A percentile compares a stretch with the other conserved stretches of the same genome.
phyloP scores from a whole-genome alignment of 768 basidiomycete genomes.

The Kwoniella botswanensis region DNA sequence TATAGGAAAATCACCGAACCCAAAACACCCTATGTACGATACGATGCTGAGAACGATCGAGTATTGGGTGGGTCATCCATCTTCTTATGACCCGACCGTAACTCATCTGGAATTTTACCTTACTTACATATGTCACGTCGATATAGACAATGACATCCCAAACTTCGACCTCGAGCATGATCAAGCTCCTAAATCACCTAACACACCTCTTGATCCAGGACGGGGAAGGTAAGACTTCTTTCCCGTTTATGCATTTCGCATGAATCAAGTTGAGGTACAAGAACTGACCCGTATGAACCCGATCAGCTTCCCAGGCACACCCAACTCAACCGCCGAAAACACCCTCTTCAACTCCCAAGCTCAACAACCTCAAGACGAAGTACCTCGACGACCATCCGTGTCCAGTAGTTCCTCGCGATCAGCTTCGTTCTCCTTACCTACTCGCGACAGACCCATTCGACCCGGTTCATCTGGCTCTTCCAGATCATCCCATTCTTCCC shows the following conservation, averaged over 20 bases:
- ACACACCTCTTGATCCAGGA: constrained; percentile 40
- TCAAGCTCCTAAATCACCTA: constrained; percentile 65
- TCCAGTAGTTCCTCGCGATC: constrained; percentile 47
- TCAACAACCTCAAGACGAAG: constrained; percentile 1
- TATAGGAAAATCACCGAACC: constrained; percentile 87
- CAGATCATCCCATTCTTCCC: constrained; percentile 2
- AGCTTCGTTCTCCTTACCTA: constrained; percentile 51
- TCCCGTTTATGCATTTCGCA: background rate
- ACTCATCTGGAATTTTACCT: background rate
- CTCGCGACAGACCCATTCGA: constrained; percentile 55
- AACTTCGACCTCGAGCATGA: constrained; percentile 67
- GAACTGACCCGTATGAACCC: constrained; percentile 3
- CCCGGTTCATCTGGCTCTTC: constrained; percentile 30
- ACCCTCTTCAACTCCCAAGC: constrained; percentile 20
- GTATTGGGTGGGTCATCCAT: constrained; percentile 65
- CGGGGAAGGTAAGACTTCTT: constrained; percentile 59
- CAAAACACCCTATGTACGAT: constrained; percentile 91
- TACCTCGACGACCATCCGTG: constrained; percentile 33
- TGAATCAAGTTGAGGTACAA: background rate
- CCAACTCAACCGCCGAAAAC: constrained; percentile 24
- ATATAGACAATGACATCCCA: constrained; percentile 73
- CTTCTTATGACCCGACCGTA: background rate
- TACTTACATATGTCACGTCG: constrained; percentile 12
- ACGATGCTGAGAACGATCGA: constrained; percentile 52
- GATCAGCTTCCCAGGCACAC: constrained; percentile 24